A percentile compares a stretch with the other conserved stretches of the same genome.
phyloP scores from a whole-genome alignment of 2,329 filamentous ascomycete genomes.

The Hypocreales sp. region DNA sequence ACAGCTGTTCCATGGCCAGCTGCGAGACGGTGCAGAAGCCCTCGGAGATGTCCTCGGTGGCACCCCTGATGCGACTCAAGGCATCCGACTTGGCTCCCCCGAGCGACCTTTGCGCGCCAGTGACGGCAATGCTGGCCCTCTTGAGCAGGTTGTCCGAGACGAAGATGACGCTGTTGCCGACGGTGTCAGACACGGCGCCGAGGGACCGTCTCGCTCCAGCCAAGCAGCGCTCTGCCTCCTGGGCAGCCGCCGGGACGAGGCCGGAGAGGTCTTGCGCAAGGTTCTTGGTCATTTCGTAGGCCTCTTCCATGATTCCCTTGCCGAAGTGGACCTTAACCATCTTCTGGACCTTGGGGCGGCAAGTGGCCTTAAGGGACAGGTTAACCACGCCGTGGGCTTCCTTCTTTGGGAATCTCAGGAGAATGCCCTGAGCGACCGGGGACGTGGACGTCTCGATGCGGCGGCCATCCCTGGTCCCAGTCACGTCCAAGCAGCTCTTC shows the following conservation, averaged over 20 bases:
- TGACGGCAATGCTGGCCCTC: constrained; percentile 7
- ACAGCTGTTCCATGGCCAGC: constrained; percentile 8
- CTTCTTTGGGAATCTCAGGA: constrained; percentile 33
- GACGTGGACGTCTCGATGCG: constrained; percentile 32
- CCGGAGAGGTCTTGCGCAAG: constrained; percentile 26
- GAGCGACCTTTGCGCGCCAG: constrained; percentile 10
- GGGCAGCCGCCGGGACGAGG: constrained; percentile 22
- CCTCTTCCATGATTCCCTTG: constrained; percentile 26
- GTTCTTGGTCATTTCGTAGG: constrained; percentile 26
- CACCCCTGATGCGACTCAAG: constrained; percentile 5
- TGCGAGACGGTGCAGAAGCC: constrained; percentile 5
- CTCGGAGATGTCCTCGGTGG: constrained; percentile 7
- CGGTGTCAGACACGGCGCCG: constrained; percentile 13
- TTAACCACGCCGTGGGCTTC: constrained; percentile 44
- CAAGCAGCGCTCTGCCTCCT: constrained; percentile 21
- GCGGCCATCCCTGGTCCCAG: constrained; percentile 32
- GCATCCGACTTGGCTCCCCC: constrained; percentile 7
- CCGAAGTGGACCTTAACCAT: constrained; percentile 46
- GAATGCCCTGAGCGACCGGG: constrained; percentile 31
- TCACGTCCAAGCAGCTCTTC: constrained; percentile 39
- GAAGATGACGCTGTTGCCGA: constrained; percentile 9
- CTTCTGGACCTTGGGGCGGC: constrained; percentile 44
- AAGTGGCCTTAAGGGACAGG: constrained; percentile 40
- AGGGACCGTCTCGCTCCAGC: constrained; percentile 17
- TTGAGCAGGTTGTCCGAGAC: constrained; percentile 13